These are phyloP conservation scores for Porodaedalea pini DNA, from an alignment of 1,284 basidiomycete species.

Conservation along the genomic window DNA sequence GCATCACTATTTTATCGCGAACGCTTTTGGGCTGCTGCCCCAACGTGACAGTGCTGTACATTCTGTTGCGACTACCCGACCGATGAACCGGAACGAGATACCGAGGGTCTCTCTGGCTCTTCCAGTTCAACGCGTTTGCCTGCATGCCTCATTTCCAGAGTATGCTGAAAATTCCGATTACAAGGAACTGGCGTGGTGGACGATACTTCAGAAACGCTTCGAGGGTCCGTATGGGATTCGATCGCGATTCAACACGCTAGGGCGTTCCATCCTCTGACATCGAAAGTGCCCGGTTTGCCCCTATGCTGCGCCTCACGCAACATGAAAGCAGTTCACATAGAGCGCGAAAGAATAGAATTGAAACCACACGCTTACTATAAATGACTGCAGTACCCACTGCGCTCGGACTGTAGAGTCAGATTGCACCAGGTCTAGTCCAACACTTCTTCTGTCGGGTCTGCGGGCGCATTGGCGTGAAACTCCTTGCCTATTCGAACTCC, in stretches of 20 bases:
- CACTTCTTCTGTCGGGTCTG: no score
- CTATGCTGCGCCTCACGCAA: background rate
- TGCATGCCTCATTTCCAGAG: no score
- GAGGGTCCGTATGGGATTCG: background rate
- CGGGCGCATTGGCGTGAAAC: no score
- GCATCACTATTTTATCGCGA: constrained; percentile 4
- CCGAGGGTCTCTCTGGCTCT: background rate
- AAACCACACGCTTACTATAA: background rate
- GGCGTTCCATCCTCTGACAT: background rate
- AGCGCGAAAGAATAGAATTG: background rate
- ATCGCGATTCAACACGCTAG: background rate
- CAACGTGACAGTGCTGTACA: constrained; percentile 2
- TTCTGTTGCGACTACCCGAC: background rate
- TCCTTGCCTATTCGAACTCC: no score
- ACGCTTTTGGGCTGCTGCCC: constrained; percentile 3
- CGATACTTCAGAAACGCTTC: background rate
- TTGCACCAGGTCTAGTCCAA: no score
- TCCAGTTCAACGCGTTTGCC: no score
- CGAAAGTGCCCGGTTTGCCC: background rate
- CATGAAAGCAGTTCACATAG: background rate
- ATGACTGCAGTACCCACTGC: background rate
- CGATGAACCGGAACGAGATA: background rate
- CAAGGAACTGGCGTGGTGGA: no score
- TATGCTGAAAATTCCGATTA: no score
- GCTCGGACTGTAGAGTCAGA: no score